These are phyloP conservation scores for Paxillus rubicundulus DNA, from an alignment of 768 basidiomycete genomes.

Conservation along the genomic window DNA sequence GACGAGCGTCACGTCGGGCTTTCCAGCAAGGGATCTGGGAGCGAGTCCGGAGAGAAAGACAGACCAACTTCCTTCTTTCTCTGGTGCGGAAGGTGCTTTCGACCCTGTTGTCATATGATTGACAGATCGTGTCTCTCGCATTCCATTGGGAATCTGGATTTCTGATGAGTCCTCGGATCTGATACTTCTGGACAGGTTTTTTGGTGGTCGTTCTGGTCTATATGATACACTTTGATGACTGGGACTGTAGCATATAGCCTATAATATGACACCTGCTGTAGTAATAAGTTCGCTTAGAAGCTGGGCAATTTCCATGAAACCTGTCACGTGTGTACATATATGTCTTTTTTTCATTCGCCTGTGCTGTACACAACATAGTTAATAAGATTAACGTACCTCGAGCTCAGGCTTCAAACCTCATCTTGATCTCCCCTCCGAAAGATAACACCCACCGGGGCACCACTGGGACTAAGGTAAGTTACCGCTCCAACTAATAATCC, in stretches of 20 bases:
- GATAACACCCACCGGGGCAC: too few species aligned
- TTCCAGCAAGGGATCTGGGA: constrained; percentile 24
- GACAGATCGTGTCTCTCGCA: constrained; percentile 13
- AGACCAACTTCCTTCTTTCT: constrained; percentile 10
- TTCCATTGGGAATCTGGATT: constrained; percentile 6
- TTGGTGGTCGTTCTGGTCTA: background rate
- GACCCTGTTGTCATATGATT: constrained; percentile 30
- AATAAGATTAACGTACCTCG: too few species aligned
- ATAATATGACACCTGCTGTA: constrained; percentile 21
- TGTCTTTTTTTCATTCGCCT: too few species aligned
- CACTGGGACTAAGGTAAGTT: too few species aligned
- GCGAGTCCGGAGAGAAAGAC: constrained; percentile 30
- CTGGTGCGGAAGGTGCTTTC: constrained; percentile 18
- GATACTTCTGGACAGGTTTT: background rate
- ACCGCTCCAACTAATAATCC: too few species aligned
- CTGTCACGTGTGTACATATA: background rate
- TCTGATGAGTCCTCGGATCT: background rate
- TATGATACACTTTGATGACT: constrained; percentile 4
- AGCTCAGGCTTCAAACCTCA: too few species aligned
- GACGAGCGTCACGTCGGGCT: constrained; percentile 26
- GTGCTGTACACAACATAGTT: too few species aligned
- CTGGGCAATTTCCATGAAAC: constrained; percentile 19
- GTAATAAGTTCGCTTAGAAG: constrained; percentile 14
- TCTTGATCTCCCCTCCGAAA: too few species aligned
- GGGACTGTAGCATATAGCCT: constrained; percentile 22